phyloP scores from a whole-genome alignment of 2,329 filamentous ascomycete species.

The Cladophialophora exuberans region DNA sequence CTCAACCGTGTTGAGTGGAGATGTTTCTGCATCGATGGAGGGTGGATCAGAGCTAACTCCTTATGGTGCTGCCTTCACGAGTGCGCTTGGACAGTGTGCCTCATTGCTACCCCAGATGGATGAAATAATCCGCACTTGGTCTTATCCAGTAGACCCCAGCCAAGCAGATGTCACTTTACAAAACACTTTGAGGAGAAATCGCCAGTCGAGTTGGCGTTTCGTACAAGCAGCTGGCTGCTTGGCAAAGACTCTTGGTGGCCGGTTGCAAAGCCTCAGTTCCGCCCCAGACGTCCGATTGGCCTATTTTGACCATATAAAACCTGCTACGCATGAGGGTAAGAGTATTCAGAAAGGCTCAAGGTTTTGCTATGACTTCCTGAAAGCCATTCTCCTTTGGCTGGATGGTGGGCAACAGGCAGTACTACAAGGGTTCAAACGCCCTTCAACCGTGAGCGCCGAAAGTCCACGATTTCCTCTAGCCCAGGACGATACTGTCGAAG shows the following conservation, averaged over 20 bases:
- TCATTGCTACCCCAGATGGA: slow-evolving; percentile 60
- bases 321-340: slow-evolving; percentile 47
- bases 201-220: slow-evolving; percentile 62
- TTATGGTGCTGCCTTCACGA: slow-evolving; percentile 45
- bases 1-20: slow-evolving; percentile 36
- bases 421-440: slow-evolving; percentile 59
- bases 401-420: slow-evolving; percentile 61
- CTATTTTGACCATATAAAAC: slow-evolving; percentile 54
- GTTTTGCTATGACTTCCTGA: slow-evolving; percentile 68
- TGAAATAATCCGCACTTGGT: slow-evolving; percentile 58
- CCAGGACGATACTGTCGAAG: slow-evolving; percentile 52
- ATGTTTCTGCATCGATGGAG: slow-evolving; percentile 38
- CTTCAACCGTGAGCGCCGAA: slow-evolving; percentile 44
- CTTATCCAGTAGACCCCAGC: slow-evolving; percentile 62
- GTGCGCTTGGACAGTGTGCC: slow-evolving; percentile 48
- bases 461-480: slow-evolving; percentile 57
- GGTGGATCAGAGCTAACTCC: slow-evolving; percentile 37
- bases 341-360: slow-evolving; percentile 46
- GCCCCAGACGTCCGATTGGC: slow-evolving; percentile 43
- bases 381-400: slow-evolving; percentile 65
- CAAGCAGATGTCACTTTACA: slow-evolving; percentile 58
- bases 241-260: slow-evolving; percentile 59
- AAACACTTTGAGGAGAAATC: slow-evolving; percentile 58
- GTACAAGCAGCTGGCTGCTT: slow-evolving; percentile 65
- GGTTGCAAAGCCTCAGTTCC: slow-evolving; percentile 49